Conservation (phyloP, 2,329 filamentous ascomycete species). For the Xylariaceae sp. region DNA sequence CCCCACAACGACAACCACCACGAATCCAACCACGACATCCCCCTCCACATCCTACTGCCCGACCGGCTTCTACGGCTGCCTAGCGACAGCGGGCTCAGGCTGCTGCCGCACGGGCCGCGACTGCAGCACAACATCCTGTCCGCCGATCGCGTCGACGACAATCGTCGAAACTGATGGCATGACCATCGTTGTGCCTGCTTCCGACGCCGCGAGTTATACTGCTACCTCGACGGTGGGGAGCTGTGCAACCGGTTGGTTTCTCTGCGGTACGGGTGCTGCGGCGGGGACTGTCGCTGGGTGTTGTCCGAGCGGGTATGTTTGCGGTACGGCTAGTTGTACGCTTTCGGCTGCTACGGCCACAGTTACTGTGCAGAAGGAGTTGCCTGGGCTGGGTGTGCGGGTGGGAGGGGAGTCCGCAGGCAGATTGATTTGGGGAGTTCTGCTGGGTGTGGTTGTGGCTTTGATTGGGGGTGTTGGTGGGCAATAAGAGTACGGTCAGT, state of each 20-base stretch:
- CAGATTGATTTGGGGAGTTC: not conserved
- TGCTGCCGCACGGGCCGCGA: slow-evolving; percentile 87
- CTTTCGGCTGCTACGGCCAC: slow-evolving; percentile 49
- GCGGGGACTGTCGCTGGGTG: slow-evolving; percentile 70
- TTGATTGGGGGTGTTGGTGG: not conserved
- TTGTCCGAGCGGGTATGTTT: slow-evolving; percentile 74
- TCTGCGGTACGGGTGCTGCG: slow-evolving; percentile 58
- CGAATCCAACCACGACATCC: slow-evolving; percentile 16
- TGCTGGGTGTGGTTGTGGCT: slow-evolving; percentile 6
- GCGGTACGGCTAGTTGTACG: slow-evolving; percentile 69
- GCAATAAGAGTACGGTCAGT: no score
- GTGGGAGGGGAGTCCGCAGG: not conserved
- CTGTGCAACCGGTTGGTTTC: slow-evolving; percentile 77
- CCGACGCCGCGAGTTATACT: slow-evolving; percentile 40
- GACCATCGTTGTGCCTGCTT: slow-evolving; percentile 65
- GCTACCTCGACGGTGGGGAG: slow-evolving; percentile 27
- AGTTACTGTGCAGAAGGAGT: slow-evolving; percentile 52
- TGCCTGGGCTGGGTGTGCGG: slow-evolving; percentile 32
- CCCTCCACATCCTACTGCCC: slow-evolving; percentile 59
- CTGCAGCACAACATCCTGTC: slow-evolving; percentile 78
- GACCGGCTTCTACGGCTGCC: slow-evolving; percentile 87
- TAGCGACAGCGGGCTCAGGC: slow-evolving; percentile 73
- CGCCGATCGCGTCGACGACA: slow-evolving; percentile 51
- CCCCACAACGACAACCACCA: slow-evolving; percentile 20
- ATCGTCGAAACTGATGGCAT: slow-evolving; percentile 64